A percentile compares a stretch with the other conserved stretches of the same genome.
Conservation (phyloP, 2,329 filamentous ascomycete genomes). For the Falciphora oryzae region DNA sequence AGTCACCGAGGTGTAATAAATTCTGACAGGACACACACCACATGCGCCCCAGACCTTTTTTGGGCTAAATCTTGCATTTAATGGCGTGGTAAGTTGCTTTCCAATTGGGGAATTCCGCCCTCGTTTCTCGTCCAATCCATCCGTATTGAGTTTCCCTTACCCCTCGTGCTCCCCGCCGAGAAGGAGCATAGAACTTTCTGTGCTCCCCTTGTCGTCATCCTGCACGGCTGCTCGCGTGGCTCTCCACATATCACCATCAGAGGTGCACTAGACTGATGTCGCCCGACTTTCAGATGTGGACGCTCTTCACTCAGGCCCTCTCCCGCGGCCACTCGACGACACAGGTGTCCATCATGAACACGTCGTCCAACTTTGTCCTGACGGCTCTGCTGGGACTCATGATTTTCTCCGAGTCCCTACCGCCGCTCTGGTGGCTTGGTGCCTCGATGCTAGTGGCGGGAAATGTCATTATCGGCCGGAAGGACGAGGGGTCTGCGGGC, state of each 20-base stretch:
- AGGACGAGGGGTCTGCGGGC: conserved; percentile 44
- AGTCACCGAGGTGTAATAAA: neutral
- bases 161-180: neutral
- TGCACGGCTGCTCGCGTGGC: neutral
- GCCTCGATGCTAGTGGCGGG: conserved; percentile 67
- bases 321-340: conserved; percentile 68
- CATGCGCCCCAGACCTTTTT: conserved; percentile 59
- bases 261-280: neutral
- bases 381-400: conserved; percentile 65
- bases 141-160: neutral
- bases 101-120: neutral
- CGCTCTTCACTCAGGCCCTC: conserved; percentile 74
- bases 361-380: conserved; percentile 73
- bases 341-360: conserved; percentile 77
- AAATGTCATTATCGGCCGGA: conserved; percentile 70
- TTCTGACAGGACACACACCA: neutral
- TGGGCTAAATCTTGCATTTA: conserved; percentile 66
- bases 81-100: conserved; percentile 51
- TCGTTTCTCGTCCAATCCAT: neutral
- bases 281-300: conserved; percentile 60
- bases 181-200: neutral
- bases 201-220: neutral
- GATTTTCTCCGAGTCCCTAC: conserved; percentile 67
- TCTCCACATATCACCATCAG: neutral
- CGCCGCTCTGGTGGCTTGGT: conserved; percentile 71